Base-by-base conservation (phyloP, 257 asterid genomes). In the Solanum etuberosum region DNA sequence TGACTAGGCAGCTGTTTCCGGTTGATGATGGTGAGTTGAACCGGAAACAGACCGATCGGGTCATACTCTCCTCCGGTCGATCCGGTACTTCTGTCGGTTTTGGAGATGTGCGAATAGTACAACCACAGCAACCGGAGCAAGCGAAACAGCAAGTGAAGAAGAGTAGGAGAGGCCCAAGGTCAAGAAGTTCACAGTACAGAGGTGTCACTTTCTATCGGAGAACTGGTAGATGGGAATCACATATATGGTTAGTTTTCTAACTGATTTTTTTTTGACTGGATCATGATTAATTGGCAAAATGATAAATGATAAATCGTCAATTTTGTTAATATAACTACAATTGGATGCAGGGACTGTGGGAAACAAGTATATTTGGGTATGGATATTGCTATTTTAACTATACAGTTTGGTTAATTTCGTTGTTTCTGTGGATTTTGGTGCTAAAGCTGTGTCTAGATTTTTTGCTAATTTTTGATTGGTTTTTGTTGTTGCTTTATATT, bases 181-280 rank as follows among this genome's bases (percentile, higher is more conserved):
- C 95, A 3, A 85, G 91, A 35, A 94, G 95, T 89, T 94, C 97
- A 9, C 93, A 94, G 87, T 94, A 91, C 71, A 90, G 94, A 76
- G 97, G 97, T 4, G 94, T 94, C 34, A 92, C 97, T 65, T 94
- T 94, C 89, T 94, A 94, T 83, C 86, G 94, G 72, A 88, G 97
- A 86, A 94, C 97, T n/a, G 94, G 95, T 77, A 87, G 94, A 91
- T 94, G 95, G 97, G 94, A 94, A 67, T 94, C 97, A 13, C 97
- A 94, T 85, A 94, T 94, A 15, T 94, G 94, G 97, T 93, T 71
- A 83, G 35, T 59, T 77, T 43, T 51, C 63, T 12, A n/a, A 3
- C 65, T 8, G 32, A 15, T 2, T 61, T 61, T 48, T 43, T 34
- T 31, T 35, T n/a, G n/a, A 5, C 72, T 13, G 1, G 23, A 84